Base-by-base conservation (phyloP, 805 yeast species). In the Saccharomycopsis fibuligera region DNA sequence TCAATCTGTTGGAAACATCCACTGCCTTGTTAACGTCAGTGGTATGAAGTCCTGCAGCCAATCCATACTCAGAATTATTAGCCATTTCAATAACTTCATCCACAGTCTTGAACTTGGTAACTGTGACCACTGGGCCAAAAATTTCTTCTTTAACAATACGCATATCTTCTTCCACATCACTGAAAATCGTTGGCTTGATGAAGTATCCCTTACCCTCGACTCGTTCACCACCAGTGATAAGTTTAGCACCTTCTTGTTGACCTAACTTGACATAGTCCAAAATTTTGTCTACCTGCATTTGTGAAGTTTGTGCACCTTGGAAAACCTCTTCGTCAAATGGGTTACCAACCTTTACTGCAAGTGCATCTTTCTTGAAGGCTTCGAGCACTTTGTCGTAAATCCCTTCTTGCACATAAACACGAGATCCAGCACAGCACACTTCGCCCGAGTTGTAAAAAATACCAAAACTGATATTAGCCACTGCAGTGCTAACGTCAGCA, bases 391-490 rank as follows among this genome's bases (percentile, higher is more conserved):
- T 74, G 54, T 90, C 96, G 68, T 90, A 86, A 58, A 88, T 72
- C 30, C 78, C 76, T 56, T 85, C 95, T 68, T 90, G 96, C 51
- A 90, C 84, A 64, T 87, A 86, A 56, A 89, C 71, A 68, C 98
- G 81, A 48, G 96, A 88, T 56, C 96, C 95, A 33, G 96, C 97
- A 62, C 89, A 84, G 71, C 98, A 90, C 50, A 87, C 90, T 73
- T 91, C 96, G 69, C 98, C 98, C 61, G 90, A 82, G 75, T 90
- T 90, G 76, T 78, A 87, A 75, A 83, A 87, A 61, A 90, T 89
- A 66, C 96, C 96, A 49, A 76, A 64, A 49, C 84, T 75, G 57
- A 88, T 81, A 74, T 81, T 78, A 58, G 82, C 74, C 43, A 86
- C 84, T 43, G 96, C 85, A 60, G 75, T 73, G 48, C 82, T 80